Evolutionary conservation across 495 filamentous ascomycete genomes (phyloP).

Genomic region (Penicillium herquei): DNA sequence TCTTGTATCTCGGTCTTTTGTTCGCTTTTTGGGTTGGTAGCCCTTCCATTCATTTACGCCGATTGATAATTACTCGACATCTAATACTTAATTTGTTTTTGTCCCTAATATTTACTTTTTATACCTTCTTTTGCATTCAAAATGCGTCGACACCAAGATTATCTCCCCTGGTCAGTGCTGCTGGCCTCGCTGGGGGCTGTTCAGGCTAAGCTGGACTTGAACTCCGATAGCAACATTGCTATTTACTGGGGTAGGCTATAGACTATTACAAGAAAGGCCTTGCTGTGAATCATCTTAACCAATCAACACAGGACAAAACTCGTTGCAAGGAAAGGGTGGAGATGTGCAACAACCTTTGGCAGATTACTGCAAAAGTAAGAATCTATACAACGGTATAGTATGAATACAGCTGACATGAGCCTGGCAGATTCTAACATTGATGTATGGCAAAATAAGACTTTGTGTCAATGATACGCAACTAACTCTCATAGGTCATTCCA

Average conservation of each 20-base stretch:
- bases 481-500: constrained; percentile 50
- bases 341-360: constrained; percentile 53
- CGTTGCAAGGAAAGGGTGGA: constrained; percentile 41
- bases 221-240: constrained; percentile 49
- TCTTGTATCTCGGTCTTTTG: constrained; percentile 7
- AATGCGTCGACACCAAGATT: constrained; percentile 27
- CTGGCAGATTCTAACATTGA: constrained; percentile 37
- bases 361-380: constrained; percentile 59
- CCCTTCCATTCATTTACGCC: constrained; percentile 8
- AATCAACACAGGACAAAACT: constrained; percentile 55
- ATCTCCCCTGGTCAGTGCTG: constrained; percentile 27
- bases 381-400: background rate
- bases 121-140: constrained; percentile 1
- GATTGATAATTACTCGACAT: background rate
- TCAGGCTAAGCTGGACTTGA: constrained; percentile 43
- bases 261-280: background rate
- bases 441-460: constrained; percentile 21
- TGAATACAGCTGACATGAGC: background rate
- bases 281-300: no score
- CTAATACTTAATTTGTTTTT: constrained; percentile 6
- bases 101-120: background rate
- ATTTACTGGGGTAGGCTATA: constrained; percentile 59
- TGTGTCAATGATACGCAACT: background rate
- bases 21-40: constrained; percentile 8
- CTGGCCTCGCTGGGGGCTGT: constrained; percentile 32